A percentile compares a stretch with the other conserved stretches of the same genome.
Evolutionary conservation across 169 alveolate species (phyloP).

Genomic region (Cryptosporidium ubiquitum): DNA sequence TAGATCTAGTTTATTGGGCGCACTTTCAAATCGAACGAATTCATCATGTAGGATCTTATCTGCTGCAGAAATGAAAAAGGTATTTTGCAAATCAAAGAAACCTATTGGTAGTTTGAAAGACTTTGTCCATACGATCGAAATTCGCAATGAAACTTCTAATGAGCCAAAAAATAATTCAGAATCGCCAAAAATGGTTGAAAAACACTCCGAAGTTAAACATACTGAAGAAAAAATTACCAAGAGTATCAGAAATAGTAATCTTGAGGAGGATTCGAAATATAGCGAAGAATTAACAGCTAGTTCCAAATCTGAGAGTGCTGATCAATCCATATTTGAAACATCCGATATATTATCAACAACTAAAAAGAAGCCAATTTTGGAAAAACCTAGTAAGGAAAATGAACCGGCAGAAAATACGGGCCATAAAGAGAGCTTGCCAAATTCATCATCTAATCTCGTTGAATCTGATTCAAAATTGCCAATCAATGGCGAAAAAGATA

Average conservation of each 20-base stretch:
- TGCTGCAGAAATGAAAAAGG: slow-evolving; percentile 72
- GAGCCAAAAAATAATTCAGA: background rate
- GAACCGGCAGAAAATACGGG: background rate
- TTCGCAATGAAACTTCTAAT: slow-evolving; percentile 1
- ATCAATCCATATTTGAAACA: background rate
- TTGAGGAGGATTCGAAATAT: background rate
- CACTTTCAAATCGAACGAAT: slow-evolving; percentile 25
- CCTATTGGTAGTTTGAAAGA: slow-evolving; percentile 52
- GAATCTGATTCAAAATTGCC: background rate
- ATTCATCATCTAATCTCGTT: background rate
- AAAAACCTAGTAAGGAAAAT: background rate
- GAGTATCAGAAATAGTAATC: background rate
- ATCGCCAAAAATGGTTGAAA: background rate
- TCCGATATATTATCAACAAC: background rate
- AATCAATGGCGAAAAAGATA: background rate
- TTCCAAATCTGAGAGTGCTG: background rate
- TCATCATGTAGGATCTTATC: slow-evolving; percentile 56
- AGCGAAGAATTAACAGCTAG: background rate
- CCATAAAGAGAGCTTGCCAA: background rate
- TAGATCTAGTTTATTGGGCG: slow-evolving; percentile 49
- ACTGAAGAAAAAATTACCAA: background rate
- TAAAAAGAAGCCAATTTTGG: background rate
- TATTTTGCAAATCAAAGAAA: slow-evolving; percentile 46
- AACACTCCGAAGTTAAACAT: background rate
- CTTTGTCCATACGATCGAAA: slow-evolving; percentile 31